Evolutionary conservation across 2,329 filamentous ascomycete genomes (phyloP), one percentile per base, ranked within the genome.

Genomic region (Verruconis gallopava): DNA sequence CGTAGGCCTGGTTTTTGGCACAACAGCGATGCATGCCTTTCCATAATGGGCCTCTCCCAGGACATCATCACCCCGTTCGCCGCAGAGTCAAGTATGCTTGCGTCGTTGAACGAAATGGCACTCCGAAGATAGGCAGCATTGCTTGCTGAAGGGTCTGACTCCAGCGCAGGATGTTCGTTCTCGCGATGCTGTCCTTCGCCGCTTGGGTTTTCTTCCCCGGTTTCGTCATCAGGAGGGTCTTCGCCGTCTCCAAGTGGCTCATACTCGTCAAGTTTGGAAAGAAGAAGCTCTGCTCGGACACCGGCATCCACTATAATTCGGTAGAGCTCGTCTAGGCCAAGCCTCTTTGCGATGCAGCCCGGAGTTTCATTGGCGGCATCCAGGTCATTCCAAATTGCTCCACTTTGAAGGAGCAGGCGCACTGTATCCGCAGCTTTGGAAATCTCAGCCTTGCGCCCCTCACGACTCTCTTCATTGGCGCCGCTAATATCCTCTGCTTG

Each of bases 361-460:
- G 91, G 86, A 3, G 91, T 96, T 68, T 96, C 89, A 52, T 85
- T 74, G 51, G 84, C 80, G 50, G 69, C 64, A 59, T 96, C 85
- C 43, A 96, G 68, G 58, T 95, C 88, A 64, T 98, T 98, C 91
- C 91, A 98, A 51, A 96, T 95, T 9, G 85, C 91, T 21, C 91
- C 91, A 51, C 82, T 81, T 54, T 88, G 73, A 46, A 96, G 77
- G 5, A 96, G 70, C 54, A 91, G 74, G 50, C 75, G 73, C 3
- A 95, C 66, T 0, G 80, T 79, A 40, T 77, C 74, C 43, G 72
- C 71, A 2, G 78, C 82, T 30, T 73, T 72, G 21, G 81, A 55
- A n/a, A 56, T 43, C 15, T 57, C 55, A 18, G 56, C 47, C 37
- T 52, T 55, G 25, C n/a, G 41, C 39, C 45, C 48, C 1, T 53